Evolutionary conservation across 2,329 filamentous ascomycete genomes (phyloP).

Genomic region (Penicillium brevicompactum): DNA sequence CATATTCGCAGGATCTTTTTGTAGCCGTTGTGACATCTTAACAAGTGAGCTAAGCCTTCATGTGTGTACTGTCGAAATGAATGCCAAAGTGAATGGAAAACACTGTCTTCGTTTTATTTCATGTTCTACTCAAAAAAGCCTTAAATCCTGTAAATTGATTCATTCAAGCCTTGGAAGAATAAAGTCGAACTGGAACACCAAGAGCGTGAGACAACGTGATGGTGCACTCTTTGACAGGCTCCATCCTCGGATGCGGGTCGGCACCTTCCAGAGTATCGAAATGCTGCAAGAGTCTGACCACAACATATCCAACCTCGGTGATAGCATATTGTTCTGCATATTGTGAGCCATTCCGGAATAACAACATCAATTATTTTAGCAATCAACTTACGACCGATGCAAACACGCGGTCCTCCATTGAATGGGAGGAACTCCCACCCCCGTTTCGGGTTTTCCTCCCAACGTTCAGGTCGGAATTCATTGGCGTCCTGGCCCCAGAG

Average conservation of each 20-base stretch:
- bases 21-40: no score
- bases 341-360: not conserved
- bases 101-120: no score
- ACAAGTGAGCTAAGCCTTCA: no score
- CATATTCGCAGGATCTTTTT: no score
- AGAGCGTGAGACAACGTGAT: slow-evolving; percentile 35
- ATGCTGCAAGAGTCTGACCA: slow-evolving; percentile 41
- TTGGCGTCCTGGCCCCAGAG: slow-evolving; percentile 49
- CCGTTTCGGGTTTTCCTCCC: slow-evolving; percentile 42
- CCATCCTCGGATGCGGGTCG: slow-evolving; percentile 29
- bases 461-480: slow-evolving; percentile 53
- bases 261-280: slow-evolving; percentile 41
- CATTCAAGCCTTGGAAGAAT: slow-evolving; percentile 11
- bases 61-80: no score
- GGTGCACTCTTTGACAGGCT: slow-evolving; percentile 33
- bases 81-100: no score
- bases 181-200: slow-evolving; percentile 33
- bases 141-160: not conserved
- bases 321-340: slow-evolving; percentile 46
- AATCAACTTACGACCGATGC: slow-evolving; percentile 39
- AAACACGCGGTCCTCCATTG: slow-evolving; percentile 43
- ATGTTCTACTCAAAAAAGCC: no score
- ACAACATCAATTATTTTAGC: not conserved
- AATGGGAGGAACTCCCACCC: slow-evolving; percentile 45
- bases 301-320: slow-evolving; percentile 44